Base-by-base conservation (phyloP, 768 basidiomycete species). In the Tylopilus subfusipes region DNA sequence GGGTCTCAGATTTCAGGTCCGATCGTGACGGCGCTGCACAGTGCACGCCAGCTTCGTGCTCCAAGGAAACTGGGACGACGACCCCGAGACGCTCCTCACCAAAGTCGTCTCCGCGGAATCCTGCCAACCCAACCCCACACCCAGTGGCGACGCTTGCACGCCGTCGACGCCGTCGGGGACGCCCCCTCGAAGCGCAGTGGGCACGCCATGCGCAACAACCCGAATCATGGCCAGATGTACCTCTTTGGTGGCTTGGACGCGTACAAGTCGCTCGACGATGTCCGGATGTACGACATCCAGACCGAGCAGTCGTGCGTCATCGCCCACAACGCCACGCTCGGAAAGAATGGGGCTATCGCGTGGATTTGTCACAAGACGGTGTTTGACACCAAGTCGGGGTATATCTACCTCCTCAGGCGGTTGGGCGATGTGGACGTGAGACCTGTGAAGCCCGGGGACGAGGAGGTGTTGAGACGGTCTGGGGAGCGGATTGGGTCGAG, bases 171-270 rank as follows among this genome's bases (percentile, higher is more conserved):
- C 1, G 81, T 85, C 56, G 76, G 81, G 1, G 86, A 88, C 59
- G 68, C 78, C 0, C 90, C 90, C 7, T 75, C 78, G 24, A 75
- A 81, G 42, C 82, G 90, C 1, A 86, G 89, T 16, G 90, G 90
- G 0, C 88, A 91, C 58, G 85, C 87, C 19, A 89, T 90, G 86
- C 90, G 87, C 60, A 81, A 90, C 57, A 88, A 91, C 62, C 72
- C 78, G 21, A 74, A 78, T 8, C 76, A 80, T 36, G 79, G 81
- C 8, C 68, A 79, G 42, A 81, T 92, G 25, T 91, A 91, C 63
- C 76, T 92, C 21, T 82, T 90, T 50, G 90, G 90, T 2, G 90
- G 90, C 0, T 92, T 85, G 82, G 81, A 89, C 56, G 88, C 90
- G 1, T 70, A 81, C 52, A 82, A 79, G 55, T 83, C 82, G 45